These are phyloP conservation scores for Xylariaceae sp. DNA, from an alignment of 2,329 filamentous ascomycete species.

Conservation along the genomic window DNA sequence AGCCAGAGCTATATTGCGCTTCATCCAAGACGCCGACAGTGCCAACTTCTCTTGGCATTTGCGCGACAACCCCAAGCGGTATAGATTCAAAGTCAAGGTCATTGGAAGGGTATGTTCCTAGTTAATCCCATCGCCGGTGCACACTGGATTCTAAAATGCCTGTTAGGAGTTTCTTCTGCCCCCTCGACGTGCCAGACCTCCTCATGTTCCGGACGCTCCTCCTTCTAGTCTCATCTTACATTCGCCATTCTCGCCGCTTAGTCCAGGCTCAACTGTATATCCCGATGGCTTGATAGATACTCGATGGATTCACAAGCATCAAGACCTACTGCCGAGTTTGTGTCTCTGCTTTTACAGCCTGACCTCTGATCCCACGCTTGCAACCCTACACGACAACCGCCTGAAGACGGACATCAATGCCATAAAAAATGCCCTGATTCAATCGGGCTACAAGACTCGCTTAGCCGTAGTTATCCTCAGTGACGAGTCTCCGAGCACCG, in stretches of 20 bases:
- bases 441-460: conserved; percentile 71
- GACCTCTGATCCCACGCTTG: conserved; percentile 64
- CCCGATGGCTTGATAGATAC: conserved; percentile 83
- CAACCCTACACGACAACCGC: conserved; percentile 76
- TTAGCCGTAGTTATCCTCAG: conserved; percentile 73
- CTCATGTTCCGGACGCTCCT: conserved; percentile 45
- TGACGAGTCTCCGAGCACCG: conserved; percentile 50
- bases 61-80: conserved; percentile 46
- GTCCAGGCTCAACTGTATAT: conserved; percentile 74
- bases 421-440: conserved; percentile 60
- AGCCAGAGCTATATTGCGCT: conserved; percentile 58
- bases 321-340: conserved; percentile 72
- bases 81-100: conserved; percentile 63
- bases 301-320: conserved; percentile 84
- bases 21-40: conserved; percentile 61
- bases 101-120: conserved; percentile 70
- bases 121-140: neutral
- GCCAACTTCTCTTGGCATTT: conserved; percentile 61
- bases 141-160: conserved; percentile 8
- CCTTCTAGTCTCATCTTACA: conserved; percentile 59
- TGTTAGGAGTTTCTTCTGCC: conserved; percentile 51
- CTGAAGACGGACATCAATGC: conserved; percentile 81
- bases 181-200: conserved; percentile 50
- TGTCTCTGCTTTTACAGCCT: conserved; percentile 78
- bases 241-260: conserved; percentile 86